These are phyloP conservation scores for Lipomyces anomalus DNA, from an alignment of 805 yeast species.

Conservation along the genomic window DNA sequence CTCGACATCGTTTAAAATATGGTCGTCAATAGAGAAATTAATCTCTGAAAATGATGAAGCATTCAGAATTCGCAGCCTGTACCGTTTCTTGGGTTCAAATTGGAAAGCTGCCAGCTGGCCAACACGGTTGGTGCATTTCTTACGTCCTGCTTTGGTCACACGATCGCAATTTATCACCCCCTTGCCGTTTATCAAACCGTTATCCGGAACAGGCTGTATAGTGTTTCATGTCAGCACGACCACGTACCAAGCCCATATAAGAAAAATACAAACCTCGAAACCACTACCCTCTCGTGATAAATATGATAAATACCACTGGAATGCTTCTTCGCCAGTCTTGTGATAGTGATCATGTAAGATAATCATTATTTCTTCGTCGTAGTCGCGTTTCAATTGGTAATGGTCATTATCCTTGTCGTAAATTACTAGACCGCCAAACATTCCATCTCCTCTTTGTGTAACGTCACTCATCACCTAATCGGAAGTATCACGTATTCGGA, in stretches of 20 bases:
- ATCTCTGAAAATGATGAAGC: constrained; percentile 14
- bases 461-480: no score
- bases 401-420: constrained; percentile 8
- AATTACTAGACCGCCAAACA: constrained; percentile 49
- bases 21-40: constrained; percentile 17
- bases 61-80: constrained; percentile 18
- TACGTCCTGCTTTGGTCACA: neutral
- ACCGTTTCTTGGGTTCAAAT: constrained; percentile 8
- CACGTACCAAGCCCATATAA: no score
- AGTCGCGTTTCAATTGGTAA: neutral
- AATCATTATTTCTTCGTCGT: constrained; percentile 14
- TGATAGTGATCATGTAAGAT: constrained; percentile 14
- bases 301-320: constrained; percentile 6
- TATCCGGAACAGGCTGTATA: constrained; percentile 19
- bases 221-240: no score
- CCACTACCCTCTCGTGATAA: constrained; percentile 6
- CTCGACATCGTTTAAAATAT: constrained; percentile 12
- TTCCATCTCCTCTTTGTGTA: constrained; percentile 72
- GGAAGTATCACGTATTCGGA: no score
- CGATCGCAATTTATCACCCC: constrained; percentile 10
- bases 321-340: neutral
- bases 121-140: constrained; percentile 1
- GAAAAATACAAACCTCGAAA: no score
- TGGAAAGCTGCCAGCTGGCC: constrained; percentile 3
- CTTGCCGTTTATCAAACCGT: constrained; percentile 11